These are phyloP conservation scores for Yamadazyma buinensis DNA, from an alignment of 1,139 yeast genomes.

Conservation along the genomic window DNA sequence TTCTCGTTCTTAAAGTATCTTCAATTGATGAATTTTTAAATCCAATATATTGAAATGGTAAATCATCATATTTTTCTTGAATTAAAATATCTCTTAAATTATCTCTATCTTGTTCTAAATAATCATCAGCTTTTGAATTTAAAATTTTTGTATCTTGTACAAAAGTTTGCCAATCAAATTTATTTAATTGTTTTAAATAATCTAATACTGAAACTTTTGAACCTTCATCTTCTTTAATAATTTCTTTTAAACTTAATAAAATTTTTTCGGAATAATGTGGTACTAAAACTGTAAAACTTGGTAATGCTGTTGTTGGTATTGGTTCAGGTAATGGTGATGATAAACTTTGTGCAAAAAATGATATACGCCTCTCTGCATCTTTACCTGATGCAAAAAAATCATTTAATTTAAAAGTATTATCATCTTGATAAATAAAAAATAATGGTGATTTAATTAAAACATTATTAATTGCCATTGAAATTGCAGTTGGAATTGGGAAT, in stretches of 20 bases:
- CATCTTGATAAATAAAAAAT: conserved; percentile 76
- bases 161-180: conserved; percentile 74
- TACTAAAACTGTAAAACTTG: conserved; percentile 76
- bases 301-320: conserved; percentile 68
- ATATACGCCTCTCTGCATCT: conserved; percentile 78
- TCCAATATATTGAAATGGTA: conserved; percentile 72
- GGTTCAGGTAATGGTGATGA: conserved; percentile 78
- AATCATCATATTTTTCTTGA: conserved; percentile 40
- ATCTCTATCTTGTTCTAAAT: background rate
- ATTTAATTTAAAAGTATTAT: conserved; percentile 31
- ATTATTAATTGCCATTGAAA: conserved; percentile 8
- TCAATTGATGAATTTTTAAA: conserved; percentile 62
- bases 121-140: conserved; percentile 12
- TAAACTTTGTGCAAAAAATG: conserved; percentile 84
- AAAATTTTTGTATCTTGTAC: conserved; percentile 59
- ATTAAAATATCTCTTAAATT: background rate
- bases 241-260: conserved; percentile 58
- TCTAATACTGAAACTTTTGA: conserved; percentile 69
- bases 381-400: conserved; percentile 52
- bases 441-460: conserved; percentile 54
- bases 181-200: conserved; percentile 65
- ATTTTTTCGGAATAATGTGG: conserved; percentile 86
- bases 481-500: background rate
- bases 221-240: conserved; percentile 55
- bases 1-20: conserved; percentile 61